Conservation (phyloP, 2,329 filamentous ascomycete genomes). For the Ophiostoma perfectum region DNA sequence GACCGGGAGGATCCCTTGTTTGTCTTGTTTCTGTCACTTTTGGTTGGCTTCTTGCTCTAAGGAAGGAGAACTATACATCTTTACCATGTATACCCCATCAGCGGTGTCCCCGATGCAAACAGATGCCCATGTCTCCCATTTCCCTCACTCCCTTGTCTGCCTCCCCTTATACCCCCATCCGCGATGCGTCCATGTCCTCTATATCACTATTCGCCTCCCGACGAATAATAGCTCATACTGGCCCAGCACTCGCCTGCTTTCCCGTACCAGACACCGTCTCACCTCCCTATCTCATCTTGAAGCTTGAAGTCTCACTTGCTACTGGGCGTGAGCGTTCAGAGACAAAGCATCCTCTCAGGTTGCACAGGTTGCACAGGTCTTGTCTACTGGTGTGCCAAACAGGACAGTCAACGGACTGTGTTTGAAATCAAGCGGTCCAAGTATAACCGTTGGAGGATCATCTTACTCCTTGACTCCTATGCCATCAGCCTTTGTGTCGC, state of each 20-base stretch:
- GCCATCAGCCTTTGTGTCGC: background rate
- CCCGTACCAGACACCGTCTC: slow-evolving; percentile 9
- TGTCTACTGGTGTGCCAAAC: background rate
- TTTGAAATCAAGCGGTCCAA: too few relatives aligned
- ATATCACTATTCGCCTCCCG: background rate
- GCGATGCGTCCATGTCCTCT: background rate
- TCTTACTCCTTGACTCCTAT: too few relatives aligned
- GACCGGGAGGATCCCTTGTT: slow-evolving; percentile 1
- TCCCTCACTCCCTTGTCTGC: background rate
- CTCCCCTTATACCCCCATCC: background rate
- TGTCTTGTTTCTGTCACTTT: background rate
- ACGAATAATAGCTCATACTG: slow-evolving; percentile 12
- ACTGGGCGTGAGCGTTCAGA: background rate
- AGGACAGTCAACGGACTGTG: background rate
- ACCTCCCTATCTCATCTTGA: background rate
- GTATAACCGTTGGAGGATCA: too few relatives aligned
- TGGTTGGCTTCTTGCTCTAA: background rate
- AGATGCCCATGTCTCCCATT: background rate
- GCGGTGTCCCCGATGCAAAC: background rate
- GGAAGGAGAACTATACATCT: background rate
- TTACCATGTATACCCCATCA: background rate
- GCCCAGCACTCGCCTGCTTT: background rate
- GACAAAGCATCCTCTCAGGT: background rate
- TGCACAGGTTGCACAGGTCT: slow-evolving; percentile 3
- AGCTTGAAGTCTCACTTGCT: background rate